Conservation (phyloP, 495 filamentous ascomycete genomes). For the Rhypophila decipiens region DNA sequence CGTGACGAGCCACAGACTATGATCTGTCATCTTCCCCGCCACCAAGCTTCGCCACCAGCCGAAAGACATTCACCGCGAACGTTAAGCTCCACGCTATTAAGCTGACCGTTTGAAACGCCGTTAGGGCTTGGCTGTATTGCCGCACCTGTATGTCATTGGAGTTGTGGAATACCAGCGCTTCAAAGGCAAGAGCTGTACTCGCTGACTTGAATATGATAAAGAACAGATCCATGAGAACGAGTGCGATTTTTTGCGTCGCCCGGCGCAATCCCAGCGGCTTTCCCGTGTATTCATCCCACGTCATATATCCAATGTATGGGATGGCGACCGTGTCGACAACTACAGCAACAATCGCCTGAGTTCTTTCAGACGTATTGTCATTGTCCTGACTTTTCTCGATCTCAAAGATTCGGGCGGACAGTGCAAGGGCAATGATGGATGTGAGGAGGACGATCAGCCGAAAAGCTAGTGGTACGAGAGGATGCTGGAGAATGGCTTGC, state of each 20-base stretch:
- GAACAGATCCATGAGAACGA: conserved; percentile 85
- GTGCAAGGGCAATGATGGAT: conserved; percentile 71
- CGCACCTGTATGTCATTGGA: conserved; percentile 47
- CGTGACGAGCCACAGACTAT: too few relatives aligned
- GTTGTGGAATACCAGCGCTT: conserved; percentile 65
- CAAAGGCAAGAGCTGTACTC: conserved; percentile 84
- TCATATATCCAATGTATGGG: conserved; percentile 87
- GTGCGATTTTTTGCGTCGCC: conserved; percentile 73
- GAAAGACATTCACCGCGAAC: conserved; percentile 81
- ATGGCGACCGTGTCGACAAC: conserved; percentile 84
- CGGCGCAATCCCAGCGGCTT: conserved; percentile 85
- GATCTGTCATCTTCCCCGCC: conserved; percentile 38
- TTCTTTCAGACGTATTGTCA: conserved; percentile 44
- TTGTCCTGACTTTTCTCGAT: conserved; percentile 37
- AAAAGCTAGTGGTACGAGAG: conserved; percentile 78
- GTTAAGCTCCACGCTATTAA: conserved; percentile 85
- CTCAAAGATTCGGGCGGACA: conserved; percentile 69
- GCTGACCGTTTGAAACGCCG: conserved; percentile 74
- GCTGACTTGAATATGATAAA: conserved; percentile 96
- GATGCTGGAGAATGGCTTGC: conserved; percentile 60
- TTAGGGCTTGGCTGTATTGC: conserved; percentile 66
- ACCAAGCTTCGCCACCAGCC: conserved; percentile 70
- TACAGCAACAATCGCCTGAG: conserved; percentile 84
- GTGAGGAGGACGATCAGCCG: conserved; percentile 78
- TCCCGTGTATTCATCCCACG: conserved; percentile 90